A percentile compares a stretch with the other conserved stretches of the same genome.
phyloP scores from a whole-genome alignment of 495 filamentous ascomycete genomes.

The Lichenothelia convexa region DNA sequence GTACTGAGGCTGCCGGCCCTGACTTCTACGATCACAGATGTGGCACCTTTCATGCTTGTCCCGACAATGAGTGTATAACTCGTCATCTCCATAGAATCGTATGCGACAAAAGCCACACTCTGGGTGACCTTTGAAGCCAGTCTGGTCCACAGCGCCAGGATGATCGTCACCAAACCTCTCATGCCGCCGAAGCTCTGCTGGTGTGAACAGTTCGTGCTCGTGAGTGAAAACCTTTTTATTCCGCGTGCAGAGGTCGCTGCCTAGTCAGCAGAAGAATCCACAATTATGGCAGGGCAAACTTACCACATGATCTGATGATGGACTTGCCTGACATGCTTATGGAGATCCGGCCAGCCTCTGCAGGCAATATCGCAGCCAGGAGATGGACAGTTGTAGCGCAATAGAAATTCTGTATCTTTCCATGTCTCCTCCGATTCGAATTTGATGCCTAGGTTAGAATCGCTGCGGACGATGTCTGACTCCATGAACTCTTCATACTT shows the following conservation, averaged over 20 bases:
- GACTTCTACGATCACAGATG: conserved; percentile 65
- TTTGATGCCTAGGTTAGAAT: conserved; percentile 72
- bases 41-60: conserved; percentile 89
- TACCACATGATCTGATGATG: conserved; percentile 84
- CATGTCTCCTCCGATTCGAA: conserved; percentile 77
- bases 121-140: conserved; percentile 89
- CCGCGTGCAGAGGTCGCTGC: conserved; percentile 67
- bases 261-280: conserved; percentile 1
- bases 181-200: conserved; percentile 63
- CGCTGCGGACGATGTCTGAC: conserved; percentile 50
- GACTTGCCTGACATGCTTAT: conserved; percentile 65
- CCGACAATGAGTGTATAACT: conserved; percentile 81
- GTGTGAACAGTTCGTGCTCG: conserved; percentile 85
- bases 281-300: too few species aligned
- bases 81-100: conserved; percentile 90
- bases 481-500: conserved; percentile 64
- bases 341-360: conserved; percentile 79
- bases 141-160: conserved; percentile 80
- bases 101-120: conserved; percentile 83
- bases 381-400: conserved; percentile 95
- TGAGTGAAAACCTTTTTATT: conserved; percentile 98
- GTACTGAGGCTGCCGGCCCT: conserved; percentile 61
- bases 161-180: conserved; percentile 83
- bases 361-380: conserved; percentile 71
- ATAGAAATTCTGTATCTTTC: conserved; percentile 66